A percentile compares a stretch with the other conserved stretches of the same genome.
Evolutionary conservation across 2,329 filamentous ascomycete species (phyloP).

Genomic region (Penicillium glabrum): DNA sequence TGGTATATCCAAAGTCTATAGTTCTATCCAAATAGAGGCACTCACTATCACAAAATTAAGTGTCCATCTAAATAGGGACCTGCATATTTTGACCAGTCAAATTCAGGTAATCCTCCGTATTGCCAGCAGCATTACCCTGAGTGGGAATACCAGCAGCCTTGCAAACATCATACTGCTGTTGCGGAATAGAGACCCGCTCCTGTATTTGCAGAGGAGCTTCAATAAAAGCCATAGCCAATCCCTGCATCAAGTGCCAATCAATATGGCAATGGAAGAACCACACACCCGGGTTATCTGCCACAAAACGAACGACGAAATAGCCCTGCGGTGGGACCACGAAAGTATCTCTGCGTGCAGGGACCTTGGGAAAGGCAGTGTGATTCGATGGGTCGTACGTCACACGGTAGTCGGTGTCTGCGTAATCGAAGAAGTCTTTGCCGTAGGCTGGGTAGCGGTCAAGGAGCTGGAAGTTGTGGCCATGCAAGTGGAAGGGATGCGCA

Average conservation of each 20-base stretch:
- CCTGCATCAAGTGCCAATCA: constrained; percentile 71
- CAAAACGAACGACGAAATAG: constrained; percentile 62
- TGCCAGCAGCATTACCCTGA: constrained; percentile 72
- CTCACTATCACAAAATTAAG: too few species aligned
- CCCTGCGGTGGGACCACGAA: constrained; percentile 65
- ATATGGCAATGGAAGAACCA: constrained; percentile 81
- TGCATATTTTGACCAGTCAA: constrained; percentile 60
- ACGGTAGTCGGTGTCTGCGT: constrained; percentile 9
- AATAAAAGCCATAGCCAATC: constrained; percentile 64
- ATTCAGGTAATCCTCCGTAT: constrained; percentile 63
- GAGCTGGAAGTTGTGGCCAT: constrained; percentile 66
- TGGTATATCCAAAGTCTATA: not conserved
- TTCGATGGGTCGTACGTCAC: not conserved
- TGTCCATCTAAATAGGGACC: constrained; percentile 28
- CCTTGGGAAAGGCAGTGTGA: constrained; percentile 43
- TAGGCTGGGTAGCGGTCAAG: constrained; percentile 58
- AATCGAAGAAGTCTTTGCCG: constrained; percentile 57
- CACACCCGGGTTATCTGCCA: constrained; percentile 50
- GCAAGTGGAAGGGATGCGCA: constrained; percentile 52
- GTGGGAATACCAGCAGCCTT: constrained; percentile 51
- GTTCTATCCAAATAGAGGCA: not conserved
- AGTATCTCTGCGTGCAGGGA: constrained; percentile 68
- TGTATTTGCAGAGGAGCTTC: constrained; percentile 66
- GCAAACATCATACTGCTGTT: constrained; percentile 62
- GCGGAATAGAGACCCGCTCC: constrained; percentile 58